phyloP scores from a whole-genome alignment of 345 rosid genomes.

The Eucalyptus pauciflora region DNA sequence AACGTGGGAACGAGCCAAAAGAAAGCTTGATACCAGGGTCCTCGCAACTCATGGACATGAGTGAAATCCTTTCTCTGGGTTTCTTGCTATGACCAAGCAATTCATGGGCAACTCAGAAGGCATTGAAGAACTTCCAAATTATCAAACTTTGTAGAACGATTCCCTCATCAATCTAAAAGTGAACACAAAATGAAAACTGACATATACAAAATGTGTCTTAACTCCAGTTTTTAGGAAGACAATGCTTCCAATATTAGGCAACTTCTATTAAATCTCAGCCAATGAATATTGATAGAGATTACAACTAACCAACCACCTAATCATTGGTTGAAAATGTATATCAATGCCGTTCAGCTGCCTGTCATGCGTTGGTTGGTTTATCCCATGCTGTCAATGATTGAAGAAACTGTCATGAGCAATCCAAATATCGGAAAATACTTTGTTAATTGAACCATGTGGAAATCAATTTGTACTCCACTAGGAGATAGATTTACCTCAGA shows the following conservation, averaged over 20 bases:
- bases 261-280: neutral
- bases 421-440: neutral
- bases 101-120: neutral
- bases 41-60: no score
- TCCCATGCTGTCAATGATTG: neutral
- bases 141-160: neutral
- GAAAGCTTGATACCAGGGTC: neutral
- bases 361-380: neutral
- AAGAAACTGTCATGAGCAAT: neutral
- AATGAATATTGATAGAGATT: neutral
- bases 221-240: neutral
- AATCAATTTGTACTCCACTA: neutral
- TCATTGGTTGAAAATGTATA: neutral
- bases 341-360: neutral
- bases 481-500: neutral
- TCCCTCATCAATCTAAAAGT: neutral
- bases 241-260: neutral
- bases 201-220: neutral
- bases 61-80: neutral
- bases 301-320: neutral
- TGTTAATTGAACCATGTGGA: neutral
- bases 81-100: neutral
- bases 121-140: neutral
- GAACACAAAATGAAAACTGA: neutral
- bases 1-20: neutral